Conservation (phyloP, 768 basidiomycete genomes). For the Amanita exitialis region DNA sequence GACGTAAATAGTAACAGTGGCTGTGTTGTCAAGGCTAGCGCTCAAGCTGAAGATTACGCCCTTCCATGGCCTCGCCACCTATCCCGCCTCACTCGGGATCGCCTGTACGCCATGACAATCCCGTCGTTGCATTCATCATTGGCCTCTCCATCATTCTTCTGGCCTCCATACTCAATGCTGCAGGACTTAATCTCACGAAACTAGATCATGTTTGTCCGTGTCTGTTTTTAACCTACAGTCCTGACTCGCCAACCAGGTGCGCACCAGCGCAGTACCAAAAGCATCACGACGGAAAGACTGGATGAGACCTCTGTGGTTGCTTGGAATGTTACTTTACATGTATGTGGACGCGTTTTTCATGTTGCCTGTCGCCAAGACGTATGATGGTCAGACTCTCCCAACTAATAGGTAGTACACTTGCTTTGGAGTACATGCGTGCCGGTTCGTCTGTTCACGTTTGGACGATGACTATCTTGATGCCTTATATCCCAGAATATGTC, state of each 20-base stretch:
- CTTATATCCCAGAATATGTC: conserved; percentile 64
- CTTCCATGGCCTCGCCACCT: no score
- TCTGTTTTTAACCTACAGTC: background rate
- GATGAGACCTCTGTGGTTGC: conserved; percentile 79
- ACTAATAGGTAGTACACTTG: conserved; percentile 79
- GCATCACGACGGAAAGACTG: conserved; percentile 65
- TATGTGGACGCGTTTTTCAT: background rate
- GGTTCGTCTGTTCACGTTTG: conserved; percentile 27
- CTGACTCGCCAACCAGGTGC: conserved; percentile 33
- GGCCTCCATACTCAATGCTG: conserved; percentile 81
- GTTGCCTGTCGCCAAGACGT: background rate
- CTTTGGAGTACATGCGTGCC: conserved; percentile 82
- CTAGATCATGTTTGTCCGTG: conserved; percentile 67
- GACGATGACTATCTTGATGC: background rate
- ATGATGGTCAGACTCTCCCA: conserved; percentile 61
- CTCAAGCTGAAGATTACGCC: background rate
- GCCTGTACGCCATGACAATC: conserved; percentile 21
- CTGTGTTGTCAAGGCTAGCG: background rate
- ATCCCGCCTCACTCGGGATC: background rate
- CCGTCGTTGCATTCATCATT: conserved; percentile 70
- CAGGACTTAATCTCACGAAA: conserved; percentile 92
- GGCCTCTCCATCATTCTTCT: conserved; percentile 79
- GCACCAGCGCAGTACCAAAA: conserved; percentile 70
- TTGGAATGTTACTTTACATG: conserved; percentile 92
- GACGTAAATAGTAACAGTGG: background rate